Evolutionary conservation across 768 basidiomycete genomes (phyloP), one percentile per base, ranked within the genome.

Genomic region (Neoboletus magnificus): DNA sequence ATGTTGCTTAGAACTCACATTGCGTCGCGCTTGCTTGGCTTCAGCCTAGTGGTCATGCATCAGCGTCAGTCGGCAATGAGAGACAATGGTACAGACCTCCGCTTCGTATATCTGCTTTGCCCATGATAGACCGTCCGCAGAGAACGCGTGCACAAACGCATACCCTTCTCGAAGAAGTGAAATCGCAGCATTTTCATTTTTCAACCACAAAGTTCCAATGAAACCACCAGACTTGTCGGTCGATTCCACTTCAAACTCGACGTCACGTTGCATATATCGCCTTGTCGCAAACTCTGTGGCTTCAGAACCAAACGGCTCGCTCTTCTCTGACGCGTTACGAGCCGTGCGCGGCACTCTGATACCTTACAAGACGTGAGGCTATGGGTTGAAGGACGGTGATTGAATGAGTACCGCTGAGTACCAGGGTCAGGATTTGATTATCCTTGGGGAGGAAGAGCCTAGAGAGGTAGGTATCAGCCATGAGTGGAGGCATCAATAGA

Each of bases 161-260:
- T 94, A 76, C 32, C 96, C 96, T 72, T 97, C 94, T 55, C 81
- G 82, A 22, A 87, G 84, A 25, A 99, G 80, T n/a, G 84, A 73
- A 37, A 94, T 76, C 2, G 94, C 97, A 39, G 80, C 89, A 70
- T 97, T 98, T 61, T 91, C 88, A 1, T 79, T 84, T 68, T 93
- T 96, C 62, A 89, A 53, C 71, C 87, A 95, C 52, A 98, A 77
- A 1, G 87, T 73, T 15, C 95, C 95, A 60, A 98, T 95, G 72
- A 96, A 98, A 4, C 97, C 97, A 37, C 96, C 96, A 5, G 89
- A 87, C 73, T 97, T 98, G 76, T 99, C 96, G 16, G 87, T 83
- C 16, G 82, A 81, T 55, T 96, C 92, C 44, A 98, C 86, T 62
- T 92, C 89, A 56, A 98, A 86, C 70, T 99, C 96, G 7, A 93